Percentiles rank a stretch among this genome's conserved stretches.
Conservation (phyloP, 116 monocot genomes). For the Cymodocea nodosa region DNA sequence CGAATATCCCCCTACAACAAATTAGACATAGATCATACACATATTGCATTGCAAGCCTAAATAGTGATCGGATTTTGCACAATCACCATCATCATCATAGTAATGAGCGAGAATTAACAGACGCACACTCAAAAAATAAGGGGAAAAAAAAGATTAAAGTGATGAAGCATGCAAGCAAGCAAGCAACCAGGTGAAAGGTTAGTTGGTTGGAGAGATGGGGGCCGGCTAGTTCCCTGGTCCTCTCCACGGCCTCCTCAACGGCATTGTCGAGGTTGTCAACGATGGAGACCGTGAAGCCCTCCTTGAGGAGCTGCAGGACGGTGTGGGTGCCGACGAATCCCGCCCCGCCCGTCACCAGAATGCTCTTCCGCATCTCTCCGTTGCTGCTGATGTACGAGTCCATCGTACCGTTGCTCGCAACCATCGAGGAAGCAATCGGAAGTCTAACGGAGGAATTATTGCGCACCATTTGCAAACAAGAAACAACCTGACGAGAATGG, state of each 20-base stretch:
- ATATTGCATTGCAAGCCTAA: no score
- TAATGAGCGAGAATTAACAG: no score
- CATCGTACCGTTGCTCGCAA: background rate
- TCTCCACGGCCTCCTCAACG: conserved; percentile 53
- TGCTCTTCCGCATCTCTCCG: conserved; percentile 5
- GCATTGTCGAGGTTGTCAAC: conserved; percentile 75
- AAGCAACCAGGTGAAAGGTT: conserved; percentile 15
- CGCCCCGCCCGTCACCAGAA: conserved; percentile 70
- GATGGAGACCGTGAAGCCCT: conserved; percentile 42
- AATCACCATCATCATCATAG: no score
- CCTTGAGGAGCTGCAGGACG: conserved; percentile 61
- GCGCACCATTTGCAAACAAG: no score
- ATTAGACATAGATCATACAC: background rate
- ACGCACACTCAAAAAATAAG: no score
- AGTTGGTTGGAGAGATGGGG: conserved; percentile 39
- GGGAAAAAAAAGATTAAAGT: no score
- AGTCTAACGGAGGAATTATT: no score
- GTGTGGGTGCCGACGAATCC: conserved; percentile 86
- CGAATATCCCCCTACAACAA: conserved; percentile 64
- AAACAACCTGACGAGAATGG: no score
- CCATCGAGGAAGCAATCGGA: no score
- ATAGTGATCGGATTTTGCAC: no score
- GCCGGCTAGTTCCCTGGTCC: conserved; percentile 53
- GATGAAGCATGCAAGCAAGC: no score
- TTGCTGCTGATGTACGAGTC: background rate